phyloP scores from a whole-genome alignment of 805 yeast species.

The Schizosaccharomyces octosporus region DNA sequence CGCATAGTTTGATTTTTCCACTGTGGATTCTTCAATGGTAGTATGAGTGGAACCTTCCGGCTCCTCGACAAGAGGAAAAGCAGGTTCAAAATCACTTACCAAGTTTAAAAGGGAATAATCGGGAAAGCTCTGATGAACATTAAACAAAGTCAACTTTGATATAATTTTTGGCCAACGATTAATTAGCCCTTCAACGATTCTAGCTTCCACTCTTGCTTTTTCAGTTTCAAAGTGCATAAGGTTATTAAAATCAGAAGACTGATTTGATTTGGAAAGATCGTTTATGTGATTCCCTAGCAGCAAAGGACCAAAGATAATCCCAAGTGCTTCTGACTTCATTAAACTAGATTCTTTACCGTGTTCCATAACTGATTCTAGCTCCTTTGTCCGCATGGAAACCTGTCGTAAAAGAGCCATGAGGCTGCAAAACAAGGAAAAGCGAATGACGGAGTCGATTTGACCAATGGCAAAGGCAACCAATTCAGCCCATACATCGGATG shows the following conservation, averaged over 20 bases:
- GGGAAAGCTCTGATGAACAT: background rate
- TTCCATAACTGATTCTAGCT: background rate
- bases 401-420: background rate
- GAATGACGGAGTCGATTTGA: background rate
- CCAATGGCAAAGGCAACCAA: background rate
- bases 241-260: background rate
- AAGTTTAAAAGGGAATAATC: background rate
- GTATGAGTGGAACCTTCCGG: too few relatives aligned
- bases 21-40: too few relatives aligned
- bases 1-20: too few relatives aligned
- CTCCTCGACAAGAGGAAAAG: too few relatives aligned
- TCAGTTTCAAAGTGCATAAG: background rate
- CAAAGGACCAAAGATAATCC: background rate
- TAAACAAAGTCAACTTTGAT: background rate
- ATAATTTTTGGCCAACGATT: background rate
- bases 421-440: background rate
- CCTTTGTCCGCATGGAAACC: background rate
- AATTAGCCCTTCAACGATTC: background rate
- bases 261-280: background rate
- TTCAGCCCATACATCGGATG: background rate
- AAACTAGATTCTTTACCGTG: background rate
- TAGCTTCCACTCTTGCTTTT: background rate
- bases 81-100: background rate
- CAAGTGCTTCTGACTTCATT: background rate
- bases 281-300: background rate